Evolutionary conservation across 164 flowering plant genomes (phyloP).

Genomic region (Sedum album): DNA sequence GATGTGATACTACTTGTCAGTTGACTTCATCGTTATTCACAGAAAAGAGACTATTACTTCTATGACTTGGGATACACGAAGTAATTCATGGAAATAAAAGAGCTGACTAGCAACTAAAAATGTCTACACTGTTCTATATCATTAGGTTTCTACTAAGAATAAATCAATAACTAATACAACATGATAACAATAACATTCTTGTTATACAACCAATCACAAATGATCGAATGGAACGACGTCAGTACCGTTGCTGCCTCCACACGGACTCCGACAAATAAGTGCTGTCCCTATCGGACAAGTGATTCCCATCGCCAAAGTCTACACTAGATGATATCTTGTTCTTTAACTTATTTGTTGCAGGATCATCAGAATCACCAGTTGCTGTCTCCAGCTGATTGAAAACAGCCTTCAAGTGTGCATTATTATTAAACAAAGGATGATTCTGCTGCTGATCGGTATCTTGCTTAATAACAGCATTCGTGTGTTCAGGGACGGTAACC

Average conservation of each 20-base stretch:
- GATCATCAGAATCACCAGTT: background rate
- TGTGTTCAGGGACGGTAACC: background rate
- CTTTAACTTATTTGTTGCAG: background rate
- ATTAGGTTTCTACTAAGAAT: too few relatives aligned
- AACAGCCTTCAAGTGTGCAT: background rate
- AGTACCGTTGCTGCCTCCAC: conserved; percentile 2
- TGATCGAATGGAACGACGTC: background rate
- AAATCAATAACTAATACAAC: background rate
- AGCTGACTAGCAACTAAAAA: too few relatives aligned
- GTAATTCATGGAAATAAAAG: too few relatives aligned
- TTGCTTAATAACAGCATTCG: background rate
- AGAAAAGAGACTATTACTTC: too few relatives aligned
- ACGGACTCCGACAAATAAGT: background rate
- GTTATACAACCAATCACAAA: background rate
- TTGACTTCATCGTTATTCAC: too few relatives aligned
- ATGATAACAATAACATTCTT: too few relatives aligned
- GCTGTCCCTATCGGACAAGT: background rate
- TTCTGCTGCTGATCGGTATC: background rate
- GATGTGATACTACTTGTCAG: too few relatives aligned
- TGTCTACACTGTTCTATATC: too few relatives aligned
- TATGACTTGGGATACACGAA: too few relatives aligned
- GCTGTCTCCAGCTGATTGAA: background rate
- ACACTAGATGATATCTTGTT: background rate
- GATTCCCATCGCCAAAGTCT: background rate
- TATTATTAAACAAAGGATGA: background rate